phyloP scores from a whole-genome alignment of 306 rosid species.

The Albizia julibrissin region DNA sequence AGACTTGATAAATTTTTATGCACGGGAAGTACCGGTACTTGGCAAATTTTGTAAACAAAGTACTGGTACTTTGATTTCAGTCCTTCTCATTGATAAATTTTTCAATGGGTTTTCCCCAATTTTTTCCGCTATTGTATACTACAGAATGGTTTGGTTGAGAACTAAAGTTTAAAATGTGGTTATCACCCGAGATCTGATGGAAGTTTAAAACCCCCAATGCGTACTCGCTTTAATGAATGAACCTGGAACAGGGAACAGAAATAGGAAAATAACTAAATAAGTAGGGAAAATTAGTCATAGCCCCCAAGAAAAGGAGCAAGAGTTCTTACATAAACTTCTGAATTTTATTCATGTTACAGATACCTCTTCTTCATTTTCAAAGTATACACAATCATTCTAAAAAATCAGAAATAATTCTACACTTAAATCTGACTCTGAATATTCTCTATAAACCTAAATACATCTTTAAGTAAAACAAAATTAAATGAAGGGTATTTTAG shows the following conservation, averaged over 20 bases:
- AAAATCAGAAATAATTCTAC: background rate
- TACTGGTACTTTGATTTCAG: too few species aligned
- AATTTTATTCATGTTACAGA: background rate
- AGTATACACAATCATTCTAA: background rate
- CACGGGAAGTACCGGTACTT: too few species aligned
- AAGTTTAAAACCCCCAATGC: constrained; percentile 83
- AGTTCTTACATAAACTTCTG: background rate
- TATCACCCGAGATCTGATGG: constrained; percentile 89
- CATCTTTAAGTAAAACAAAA: background rate
- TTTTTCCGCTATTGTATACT: background rate
- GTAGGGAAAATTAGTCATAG: background rate
- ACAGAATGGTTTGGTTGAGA: constrained; percentile 17
- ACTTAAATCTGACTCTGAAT: background rate
- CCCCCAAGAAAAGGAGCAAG: background rate
- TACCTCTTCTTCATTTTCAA: background rate
- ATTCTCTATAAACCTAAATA: background rate
- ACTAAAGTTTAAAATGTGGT: constrained; percentile 16
- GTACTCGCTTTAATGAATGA: constrained; percentile 81
- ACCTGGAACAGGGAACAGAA: constrained; percentile 59
- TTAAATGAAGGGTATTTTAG: background rate
- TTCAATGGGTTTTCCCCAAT: too few species aligned
- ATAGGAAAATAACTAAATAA: constrained; percentile 1
- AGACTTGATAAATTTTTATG: too few species aligned
- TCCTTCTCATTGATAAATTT: too few species aligned
- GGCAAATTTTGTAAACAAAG: too few species aligned